Base-by-base conservation (phyloP, 179 eudicot genomes). In the Amaranthus tricolor region DNA sequence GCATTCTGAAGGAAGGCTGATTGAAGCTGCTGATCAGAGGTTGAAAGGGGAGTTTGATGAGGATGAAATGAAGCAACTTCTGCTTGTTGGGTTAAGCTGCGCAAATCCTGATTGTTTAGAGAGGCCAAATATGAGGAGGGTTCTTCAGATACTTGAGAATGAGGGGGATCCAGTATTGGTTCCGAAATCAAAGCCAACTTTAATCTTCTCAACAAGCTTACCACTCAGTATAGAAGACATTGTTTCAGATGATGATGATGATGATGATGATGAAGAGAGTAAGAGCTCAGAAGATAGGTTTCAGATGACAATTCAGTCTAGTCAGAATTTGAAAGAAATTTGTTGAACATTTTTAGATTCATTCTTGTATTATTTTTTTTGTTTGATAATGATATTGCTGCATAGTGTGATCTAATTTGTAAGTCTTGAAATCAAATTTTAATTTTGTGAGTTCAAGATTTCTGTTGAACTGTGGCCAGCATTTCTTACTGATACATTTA, bases 51-150 rank as follows among this genome's bases (percentile, higher is more conserved):
- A 82, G 79, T 92, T 86, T 44, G 82, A 86, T 10, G 82, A 77
- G 82, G 83, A 71, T 13, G 87, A 83, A 67, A 85, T 87, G 88
- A 81, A 56, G 88, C 86, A 63, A 83, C 73, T 94, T 64, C 69
- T 94, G 76, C 79, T 94, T 49, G 81, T 92, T 43, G 98, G 96
- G 0, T 74, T 94, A 75, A 86, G 91, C 70, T 94, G 98, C 56
- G 90, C 92, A 5, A 90, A 89, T 68, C 98, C 97, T 0, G 92
- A 90, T 68, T 84, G 88, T 55, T 40, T 70, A 0, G 84, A 84
- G 78, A 83, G 98, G 87, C 98, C 97, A 54, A 79, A 77, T 10
- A 94, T 92, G 97, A 90, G 98, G 79, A 80, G 86, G 66, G 98
- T 94, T 20, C 61, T 94, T 52, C 97, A 89, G 86, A 88, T 94